A percentile compares a stretch with the other conserved stretches of the same genome.
phyloP scores from a whole-genome alignment of 768 basidiomycete genomes.

The Lactarius sanguifluus region DNA sequence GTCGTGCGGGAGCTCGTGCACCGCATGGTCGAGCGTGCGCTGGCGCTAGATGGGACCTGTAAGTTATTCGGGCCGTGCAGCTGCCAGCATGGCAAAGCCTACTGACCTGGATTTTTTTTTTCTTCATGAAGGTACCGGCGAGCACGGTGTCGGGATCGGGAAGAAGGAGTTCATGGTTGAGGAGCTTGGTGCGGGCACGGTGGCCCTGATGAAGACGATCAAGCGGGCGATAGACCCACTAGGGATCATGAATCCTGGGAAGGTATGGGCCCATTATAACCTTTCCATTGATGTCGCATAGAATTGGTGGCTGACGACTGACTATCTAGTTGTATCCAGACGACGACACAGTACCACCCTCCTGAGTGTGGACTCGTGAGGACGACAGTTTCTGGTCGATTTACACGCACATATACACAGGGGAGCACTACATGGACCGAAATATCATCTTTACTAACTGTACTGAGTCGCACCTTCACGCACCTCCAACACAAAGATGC shows the following conservation, averaged over 20 bases:
- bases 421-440: not conserved
- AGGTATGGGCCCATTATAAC: constrained; percentile 44
- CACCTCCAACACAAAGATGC: no score
- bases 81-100: not conserved
- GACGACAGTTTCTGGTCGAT: not conserved
- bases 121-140: constrained; percentile 57
- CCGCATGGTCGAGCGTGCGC: constrained; percentile 65
- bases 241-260: constrained; percentile 81
- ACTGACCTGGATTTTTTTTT: constrained; percentile 6
- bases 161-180: constrained; percentile 78
- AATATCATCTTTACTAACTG: no score
- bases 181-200: constrained; percentile 81
- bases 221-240: constrained; percentile 74
- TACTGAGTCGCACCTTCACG: no score
- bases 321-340: constrained; percentile 21
- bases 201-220: constrained; percentile 79
- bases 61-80: constrained; percentile 23
- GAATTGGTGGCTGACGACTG: not conserved
- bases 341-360: not conserved
- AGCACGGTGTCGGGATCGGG: constrained; percentile 87
- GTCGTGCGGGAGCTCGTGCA: constrained; percentile 43
- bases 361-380: not conserved
- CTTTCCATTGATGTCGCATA: not conserved
- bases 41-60: constrained; percentile 75
- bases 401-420: not conserved